A percentile compares a stretch with the other conserved stretches of the same genome.
Conservation (phyloP, 2,329 filamentous ascomycete species). For the Pseudonectria buxi region DNA sequence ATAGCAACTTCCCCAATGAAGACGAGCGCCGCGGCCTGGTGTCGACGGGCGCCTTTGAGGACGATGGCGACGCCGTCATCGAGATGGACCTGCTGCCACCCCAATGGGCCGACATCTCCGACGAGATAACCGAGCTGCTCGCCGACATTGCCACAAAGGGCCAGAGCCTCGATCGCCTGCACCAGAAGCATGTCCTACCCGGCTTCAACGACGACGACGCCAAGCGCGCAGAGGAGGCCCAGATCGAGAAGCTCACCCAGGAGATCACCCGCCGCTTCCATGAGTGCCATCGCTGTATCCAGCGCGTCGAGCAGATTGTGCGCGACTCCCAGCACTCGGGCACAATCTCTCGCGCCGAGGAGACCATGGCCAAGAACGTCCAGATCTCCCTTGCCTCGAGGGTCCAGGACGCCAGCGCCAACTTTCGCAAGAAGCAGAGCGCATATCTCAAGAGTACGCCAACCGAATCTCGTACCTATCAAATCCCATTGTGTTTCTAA, state of each 20-base stretch:
- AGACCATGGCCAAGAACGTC: constrained; percentile 93
- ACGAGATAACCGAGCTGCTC: constrained; percentile 82
- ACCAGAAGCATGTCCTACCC: constrained; percentile 94
- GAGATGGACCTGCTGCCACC: constrained; percentile 97
- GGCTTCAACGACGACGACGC: constrained; percentile 94
- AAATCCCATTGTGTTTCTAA: constrained; percentile 1
- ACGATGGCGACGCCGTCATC: constrained; percentile 90
- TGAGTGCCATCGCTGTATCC: constrained; percentile 80
- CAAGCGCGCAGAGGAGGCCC: constrained; percentile 76
- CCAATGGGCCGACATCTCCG: constrained; percentile 90
- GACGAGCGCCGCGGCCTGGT: constrained; percentile 69
- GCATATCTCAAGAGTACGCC: constrained; percentile 82
- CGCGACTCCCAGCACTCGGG: constrained; percentile 68
- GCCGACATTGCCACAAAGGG: constrained; percentile 75
- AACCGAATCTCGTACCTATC: not conserved
- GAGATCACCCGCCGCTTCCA: constrained; percentile 86
- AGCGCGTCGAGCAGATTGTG: constrained; percentile 82
- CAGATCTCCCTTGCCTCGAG: constrained; percentile 83
- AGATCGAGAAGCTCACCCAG: constrained; percentile 87
- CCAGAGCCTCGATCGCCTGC: constrained; percentile 79
- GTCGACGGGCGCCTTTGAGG: constrained; percentile 66
- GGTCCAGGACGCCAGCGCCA: constrained; percentile 85
- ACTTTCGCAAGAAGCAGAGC: constrained; percentile 95
- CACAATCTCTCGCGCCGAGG: constrained; percentile 72
- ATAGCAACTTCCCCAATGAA: constrained; percentile 42